These are phyloP conservation scores for Epichloe sp. DNA, from an alignment of 2,329 filamentous ascomycete genomes.

Conservation along the genomic window DNA sequence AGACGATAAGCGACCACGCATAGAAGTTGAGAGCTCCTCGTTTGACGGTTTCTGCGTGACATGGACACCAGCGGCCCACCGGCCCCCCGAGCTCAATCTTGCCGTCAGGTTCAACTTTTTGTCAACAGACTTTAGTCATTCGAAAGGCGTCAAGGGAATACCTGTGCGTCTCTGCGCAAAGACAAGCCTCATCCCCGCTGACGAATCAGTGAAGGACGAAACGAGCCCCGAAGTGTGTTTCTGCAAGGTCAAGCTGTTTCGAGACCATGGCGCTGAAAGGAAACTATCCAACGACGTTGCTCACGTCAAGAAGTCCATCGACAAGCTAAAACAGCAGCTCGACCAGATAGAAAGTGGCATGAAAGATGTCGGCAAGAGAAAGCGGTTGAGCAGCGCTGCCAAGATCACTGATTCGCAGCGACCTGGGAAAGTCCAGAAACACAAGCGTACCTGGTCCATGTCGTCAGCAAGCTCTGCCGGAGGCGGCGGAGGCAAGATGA, in stretches of 20 bases:
- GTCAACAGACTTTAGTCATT: conserved; percentile 97
- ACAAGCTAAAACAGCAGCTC: conserved; percentile 91
- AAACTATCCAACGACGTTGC: conserved; percentile 91
- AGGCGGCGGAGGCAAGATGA: conserved; percentile 29
- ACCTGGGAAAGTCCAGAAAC: conserved; percentile 74
- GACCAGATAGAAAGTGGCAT: conserved; percentile 58
- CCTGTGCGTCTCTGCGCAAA: conserved; percentile 88
- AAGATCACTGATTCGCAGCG: conserved; percentile 40
- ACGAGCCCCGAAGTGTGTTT: conserved; percentile 63
- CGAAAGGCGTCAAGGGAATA: conserved; percentile 96
- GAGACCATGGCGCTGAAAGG: conserved; percentile 87
- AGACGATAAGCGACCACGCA: conserved; percentile 52
- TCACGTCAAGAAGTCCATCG: conserved; percentile 92
- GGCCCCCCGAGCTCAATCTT: conserved; percentile 61
- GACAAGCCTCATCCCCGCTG: conserved; percentile 53
- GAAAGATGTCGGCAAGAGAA: conserved; percentile 54
- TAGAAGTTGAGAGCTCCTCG: conserved; percentile 63
- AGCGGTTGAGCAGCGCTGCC: conserved; percentile 37
- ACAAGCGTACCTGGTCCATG: conserved; percentile 92
- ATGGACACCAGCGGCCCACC: conserved; percentile 65
- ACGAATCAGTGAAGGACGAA: conserved; percentile 34
- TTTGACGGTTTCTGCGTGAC: conserved; percentile 90
- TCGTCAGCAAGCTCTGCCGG: conserved; percentile 58
- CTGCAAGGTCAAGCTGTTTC: conserved; percentile 94
- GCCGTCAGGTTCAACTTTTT: conserved; percentile 96